A percentile compares a stretch with the other conserved stretches of the same genome.
These are phyloP conservation scores for Chenopodium formosanum DNA, from an alignment of 148 eudicot species.

Conservation along the genomic window DNA sequence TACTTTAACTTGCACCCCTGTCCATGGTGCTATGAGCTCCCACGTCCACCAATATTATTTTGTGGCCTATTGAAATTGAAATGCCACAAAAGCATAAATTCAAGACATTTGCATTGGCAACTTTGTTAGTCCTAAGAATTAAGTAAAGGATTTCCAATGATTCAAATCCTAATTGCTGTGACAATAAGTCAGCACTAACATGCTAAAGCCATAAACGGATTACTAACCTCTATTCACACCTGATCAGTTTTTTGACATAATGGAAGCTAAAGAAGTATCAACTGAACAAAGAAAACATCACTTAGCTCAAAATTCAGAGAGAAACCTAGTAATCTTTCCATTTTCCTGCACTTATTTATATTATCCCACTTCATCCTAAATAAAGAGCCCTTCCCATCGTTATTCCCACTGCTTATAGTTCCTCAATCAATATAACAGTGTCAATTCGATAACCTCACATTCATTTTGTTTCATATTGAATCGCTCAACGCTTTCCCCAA, in stretches of 20 bases:
- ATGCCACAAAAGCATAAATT: not conserved
- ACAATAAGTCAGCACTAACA: too few relatives aligned
- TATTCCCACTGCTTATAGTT: not conserved
- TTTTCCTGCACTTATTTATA: not conserved
- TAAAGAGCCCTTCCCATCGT: not conserved
- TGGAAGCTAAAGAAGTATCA: not conserved
- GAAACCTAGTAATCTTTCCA: not conserved
- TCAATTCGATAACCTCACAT: not conserved
- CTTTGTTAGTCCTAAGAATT: not conserved
- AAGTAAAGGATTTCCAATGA: too few relatives aligned
- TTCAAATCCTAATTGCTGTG: too few relatives aligned
- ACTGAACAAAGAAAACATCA: not conserved
- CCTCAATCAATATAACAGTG: not conserved
- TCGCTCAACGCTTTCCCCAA: too few relatives aligned
- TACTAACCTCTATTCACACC: too few relatives aligned
- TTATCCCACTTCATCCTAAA: not conserved
- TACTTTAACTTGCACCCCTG: constrained; percentile 45
- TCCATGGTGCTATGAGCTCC: constrained; percentile 72
- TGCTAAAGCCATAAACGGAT: too few relatives aligned
- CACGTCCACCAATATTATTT: constrained; percentile 38
- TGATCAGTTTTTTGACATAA: not conserved
- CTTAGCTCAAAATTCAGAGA: not conserved
- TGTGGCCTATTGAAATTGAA: not conserved
- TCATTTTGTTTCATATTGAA: too few relatives aligned
- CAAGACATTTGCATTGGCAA: not conserved